Evolutionary conservation across 495 filamentous ascomycete genomes (phyloP).

Genomic region (Neurospora tetrasperma): DNA sequence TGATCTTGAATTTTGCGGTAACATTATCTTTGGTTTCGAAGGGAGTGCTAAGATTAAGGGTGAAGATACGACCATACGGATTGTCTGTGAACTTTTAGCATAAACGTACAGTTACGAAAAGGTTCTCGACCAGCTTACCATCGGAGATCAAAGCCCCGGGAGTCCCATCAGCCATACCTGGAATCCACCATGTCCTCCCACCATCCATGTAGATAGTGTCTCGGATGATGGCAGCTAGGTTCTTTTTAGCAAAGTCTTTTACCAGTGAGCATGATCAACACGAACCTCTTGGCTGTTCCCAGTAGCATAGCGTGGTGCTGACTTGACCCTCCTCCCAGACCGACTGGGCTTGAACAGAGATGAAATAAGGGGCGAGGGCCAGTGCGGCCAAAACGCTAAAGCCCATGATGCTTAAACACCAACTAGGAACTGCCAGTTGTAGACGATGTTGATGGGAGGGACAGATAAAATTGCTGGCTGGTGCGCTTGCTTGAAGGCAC

Average conservation of each 20-base stretch:
- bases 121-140: conserved; percentile 7
- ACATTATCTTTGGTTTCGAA: conserved; percentile 48
- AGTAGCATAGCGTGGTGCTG: conserved; percentile 48
- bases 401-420: neutral
- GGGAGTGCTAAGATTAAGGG: conserved; percentile 47
- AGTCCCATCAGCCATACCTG: conserved; percentile 30
- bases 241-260: neutral
- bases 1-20: conserved; percentile 36
- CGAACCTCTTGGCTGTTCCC: conserved; percentile 45
- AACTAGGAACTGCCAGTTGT: neutral
- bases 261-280: neutral
- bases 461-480: neutral
- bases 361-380: neutral
- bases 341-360: conserved; percentile 16
- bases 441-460: neutral
- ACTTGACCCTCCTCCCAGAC: conserved; percentile 32
- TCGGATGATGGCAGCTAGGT: conserved; percentile 46
- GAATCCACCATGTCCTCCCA: conserved; percentile 42
- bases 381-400: neutral
- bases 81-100: conserved; percentile 25
- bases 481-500: neutral
- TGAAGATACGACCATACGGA: conserved; percentile 38
- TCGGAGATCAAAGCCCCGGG: conserved; percentile 10
- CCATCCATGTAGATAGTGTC: conserved; percentile 64
- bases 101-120: too few relatives aligned